These are phyloP conservation scores for Fraxinus sp. DNA, from an alignment of 305 asterid genomes.

Conservation along the genomic window DNA sequence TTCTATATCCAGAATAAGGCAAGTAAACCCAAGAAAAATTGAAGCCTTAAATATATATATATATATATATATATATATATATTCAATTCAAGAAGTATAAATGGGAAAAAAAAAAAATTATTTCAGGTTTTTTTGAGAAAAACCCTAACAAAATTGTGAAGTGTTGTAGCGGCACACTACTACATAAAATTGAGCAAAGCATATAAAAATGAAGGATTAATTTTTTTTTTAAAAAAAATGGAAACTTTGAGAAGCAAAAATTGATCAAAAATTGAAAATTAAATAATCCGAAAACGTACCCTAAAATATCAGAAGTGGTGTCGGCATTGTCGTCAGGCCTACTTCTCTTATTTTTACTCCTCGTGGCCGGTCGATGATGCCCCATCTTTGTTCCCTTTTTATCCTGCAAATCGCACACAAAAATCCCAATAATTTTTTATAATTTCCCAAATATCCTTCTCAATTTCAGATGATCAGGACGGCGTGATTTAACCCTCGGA, in stretches of 20 bases:
- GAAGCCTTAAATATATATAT: neutral
- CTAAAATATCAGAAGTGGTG: slow-evolving; percentile 55
- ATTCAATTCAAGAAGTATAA: neutral
- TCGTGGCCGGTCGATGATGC: slow-evolving; percentile 76
- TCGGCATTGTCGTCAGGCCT: slow-evolving; percentile 73
- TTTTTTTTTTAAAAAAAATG: neutral
- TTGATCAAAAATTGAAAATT: slow-evolving; percentile 1
- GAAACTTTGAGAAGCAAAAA: slow-evolving; percentile 5
- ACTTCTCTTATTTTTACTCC: slow-evolving; percentile 84
- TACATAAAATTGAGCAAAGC: neutral
- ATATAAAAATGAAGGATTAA: slow-evolving; percentile 1
- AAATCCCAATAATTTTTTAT: neutral
- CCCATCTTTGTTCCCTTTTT: slow-evolving; percentile 48
- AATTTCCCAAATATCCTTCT: neutral
- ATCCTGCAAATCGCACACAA: slow-evolving; percentile 13
- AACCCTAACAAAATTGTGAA: neutral
- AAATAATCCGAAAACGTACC: slow-evolving; percentile 36
- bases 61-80: neutral
- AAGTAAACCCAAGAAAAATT: neutral
- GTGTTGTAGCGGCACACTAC: neutral
- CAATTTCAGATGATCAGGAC: slow-evolving; percentile 29
- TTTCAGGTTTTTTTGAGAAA: neutral
- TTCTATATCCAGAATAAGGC: neutral
- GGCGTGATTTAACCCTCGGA: slow-evolving; percentile 7
- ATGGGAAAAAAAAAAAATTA: neutral